Base-by-base conservation (phyloP, 2,329 filamentous ascomycete genomes). In the Aureobasidium sp. region DNA sequence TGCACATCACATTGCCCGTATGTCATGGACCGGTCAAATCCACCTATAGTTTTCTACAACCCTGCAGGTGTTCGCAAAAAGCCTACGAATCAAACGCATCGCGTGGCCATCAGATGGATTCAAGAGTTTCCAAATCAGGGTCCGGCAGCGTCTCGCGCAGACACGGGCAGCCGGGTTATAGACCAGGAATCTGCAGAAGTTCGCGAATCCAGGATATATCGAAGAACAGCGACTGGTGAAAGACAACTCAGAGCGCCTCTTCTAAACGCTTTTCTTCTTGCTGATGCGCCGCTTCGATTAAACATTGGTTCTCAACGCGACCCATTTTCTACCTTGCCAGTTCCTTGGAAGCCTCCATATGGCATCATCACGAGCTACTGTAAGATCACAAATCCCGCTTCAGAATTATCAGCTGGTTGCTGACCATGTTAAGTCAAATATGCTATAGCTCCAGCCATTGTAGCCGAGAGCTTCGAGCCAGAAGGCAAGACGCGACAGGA, bases 361-460 rank as follows among this genome's bases (percentile, higher is more conserved):
- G 55, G 55, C 4, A 59, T 59, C 14, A 59, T 59, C 14, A 59
- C 55, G 27, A 59, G 55, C 14, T 59, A 59, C 9, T 59, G 55
- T 59, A 29, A 29, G 44, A 47, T 9, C 14, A 37, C 3, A 10
- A n/a, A 8, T 21, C 10, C 10, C 16, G 10, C 8, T n/a, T 41
- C 9, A 13, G 11, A n/a, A 2, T 10, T 3, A 21, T 8, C n/a
- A 10, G 25, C 8, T 2, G 25, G 25, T 42, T 9, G 25, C 51
- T 54, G 29, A 54, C 30, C 30, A 13, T 16, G 5, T 32, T 7
- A 8, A 59, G 55, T 59, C 55, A 59, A 59, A 25, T 59, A 49
- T 29, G 55, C 55, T n/a, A 49, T 59, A 48, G 55, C 55, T n/a
- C 55, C 55, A 30, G 55, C 55, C 9, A 59, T 59, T 13, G 55